Base-by-base conservation (phyloP, 192 early-diverging fungal genomes). In the Allomyces arbusculus region DNA sequence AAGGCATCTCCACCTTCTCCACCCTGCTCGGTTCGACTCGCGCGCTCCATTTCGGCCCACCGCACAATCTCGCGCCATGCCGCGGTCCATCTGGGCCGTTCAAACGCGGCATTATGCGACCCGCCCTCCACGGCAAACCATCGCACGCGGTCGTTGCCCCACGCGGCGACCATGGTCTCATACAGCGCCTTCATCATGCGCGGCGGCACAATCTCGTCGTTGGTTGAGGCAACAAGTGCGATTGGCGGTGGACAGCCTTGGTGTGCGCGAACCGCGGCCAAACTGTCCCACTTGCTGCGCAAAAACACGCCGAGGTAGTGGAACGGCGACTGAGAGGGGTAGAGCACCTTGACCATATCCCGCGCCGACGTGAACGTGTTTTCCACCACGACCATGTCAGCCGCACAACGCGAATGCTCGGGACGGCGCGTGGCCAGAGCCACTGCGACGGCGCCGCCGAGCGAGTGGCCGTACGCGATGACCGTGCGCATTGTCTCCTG, bases 181-280 rank as follows among this genome's bases (percentile, higher is more conserved):
- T 50, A 64, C 22, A 78, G 64, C 22, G 58, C 45, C 22, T 55
- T n/a, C 76, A 78, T 78, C 43, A 75, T 74, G 19, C 69, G 28
- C 9, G 58, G 65, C 44, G 74, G 76, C 22, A 78, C 70, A 50
- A 78, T 68, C 24, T 78, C 74, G 69, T 78, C 76, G 16, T 64
- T 68, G 24, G 44, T 25, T n/a, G 74, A 72, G 44, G 73, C 70
- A 19, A 78, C 55, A 40, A 75, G 74, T 33, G 73, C 62, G 8
- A 78, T 67, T 10, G 76, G 19, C 24, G 44, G 8, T 55, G 50
- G 12, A 77, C 64, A 0, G 58, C 44, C 50, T 61, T n/a, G 44
- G 74, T 40, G 33, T 8, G 33, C 33, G 33, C 33, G 33, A 40
- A 40, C 72, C 8, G 44, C 23, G 1, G 62, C 45, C 23, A 66